Evolutionary conservation across 495 filamentous ascomycete genomes (phyloP).

Genomic region (Podospora bellae-mahoneyi): DNA sequence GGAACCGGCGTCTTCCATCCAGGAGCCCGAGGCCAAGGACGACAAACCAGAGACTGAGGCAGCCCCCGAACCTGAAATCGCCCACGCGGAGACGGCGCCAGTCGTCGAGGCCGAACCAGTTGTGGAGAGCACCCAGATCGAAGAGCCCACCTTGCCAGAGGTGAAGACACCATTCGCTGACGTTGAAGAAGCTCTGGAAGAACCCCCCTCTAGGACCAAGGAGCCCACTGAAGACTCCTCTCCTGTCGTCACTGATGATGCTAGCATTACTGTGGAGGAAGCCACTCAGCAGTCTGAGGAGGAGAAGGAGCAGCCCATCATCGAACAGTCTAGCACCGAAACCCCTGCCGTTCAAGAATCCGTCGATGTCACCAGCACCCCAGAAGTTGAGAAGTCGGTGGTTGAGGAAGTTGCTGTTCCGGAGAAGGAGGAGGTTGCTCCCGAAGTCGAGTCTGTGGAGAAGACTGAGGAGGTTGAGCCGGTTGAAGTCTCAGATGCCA

Average conservation of each 20-base stretch:
- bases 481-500: constrained; percentile 4
- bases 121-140: neutral
- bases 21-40: neutral
- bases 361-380: neutral
- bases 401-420: constrained; percentile 10
- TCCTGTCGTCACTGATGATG: constrained; percentile 11
- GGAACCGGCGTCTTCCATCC: neutral
- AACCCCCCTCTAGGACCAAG: neutral
- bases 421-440: neutral
- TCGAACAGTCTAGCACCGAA: constrained; percentile 13
- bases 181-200: neutral
- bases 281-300: constrained; percentile 5
- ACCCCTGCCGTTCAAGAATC: neutral
- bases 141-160: neutral
- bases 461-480: neutral
- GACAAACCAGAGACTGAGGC: constrained; percentile 2
- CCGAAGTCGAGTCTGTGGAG: constrained; percentile 1
- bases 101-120: neutral
- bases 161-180: neutral
- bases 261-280: constrained; percentile 10
- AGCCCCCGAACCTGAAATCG: neutral
- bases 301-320: neutral
- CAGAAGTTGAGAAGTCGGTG: neutral
- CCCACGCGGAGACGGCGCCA: neutral
- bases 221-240: constrained; percentile 9